Base-by-base conservation (phyloP, 2,329 filamentous ascomycete species). In the Microcyclospora pomicola region DNA sequence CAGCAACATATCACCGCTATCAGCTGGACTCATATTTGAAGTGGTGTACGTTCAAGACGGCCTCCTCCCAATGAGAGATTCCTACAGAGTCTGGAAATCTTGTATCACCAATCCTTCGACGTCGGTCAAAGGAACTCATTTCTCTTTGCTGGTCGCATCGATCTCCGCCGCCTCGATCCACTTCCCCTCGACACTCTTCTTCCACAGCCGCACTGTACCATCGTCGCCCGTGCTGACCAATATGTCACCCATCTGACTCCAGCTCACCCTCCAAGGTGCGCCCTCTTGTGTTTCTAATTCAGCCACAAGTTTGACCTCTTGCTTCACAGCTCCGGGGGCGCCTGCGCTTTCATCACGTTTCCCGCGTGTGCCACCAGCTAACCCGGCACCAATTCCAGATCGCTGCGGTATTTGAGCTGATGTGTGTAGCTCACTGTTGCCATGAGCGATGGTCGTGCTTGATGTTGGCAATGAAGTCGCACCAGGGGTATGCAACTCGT, bases 221-320 rank as follows among this genome's bases (percentile, higher is more conserved):
- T 87, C 81, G 46, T 88, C 82, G 2, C 82, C 82, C 1, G 81
- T 82, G 31, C 77, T 81, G 1, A 82, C 76, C 6, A 88, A 63
- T 10, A 87, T 70, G 56, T 84, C 80, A 4, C 80, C 65, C 55
- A 63, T 62, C 19, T 63, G 62, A 10, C 65, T 67, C 49, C 86
- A 88, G 1, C 72, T 72, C 2, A 87, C 75, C 15, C 80, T 67
- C 82, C 82, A 88, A 2, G 85, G 79, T 1, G 80, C 80, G 13
- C 75, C 77, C 35, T 75, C 71, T 53, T 82, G 75, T 37, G 70
- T 73, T 35, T 77, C 74, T 7, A 87, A 68, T 50, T 71, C 73
- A 7, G 78, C 79, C 1, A 82, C 68, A 48, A 83, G 72, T 45
- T 68, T 71, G 14, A 67, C 67, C 1, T 67, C 64, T 54, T 87